Evolutionary conservation across 1,284 basidiomycete species (phyloP).

Genomic region (Athelia sp.): DNA sequence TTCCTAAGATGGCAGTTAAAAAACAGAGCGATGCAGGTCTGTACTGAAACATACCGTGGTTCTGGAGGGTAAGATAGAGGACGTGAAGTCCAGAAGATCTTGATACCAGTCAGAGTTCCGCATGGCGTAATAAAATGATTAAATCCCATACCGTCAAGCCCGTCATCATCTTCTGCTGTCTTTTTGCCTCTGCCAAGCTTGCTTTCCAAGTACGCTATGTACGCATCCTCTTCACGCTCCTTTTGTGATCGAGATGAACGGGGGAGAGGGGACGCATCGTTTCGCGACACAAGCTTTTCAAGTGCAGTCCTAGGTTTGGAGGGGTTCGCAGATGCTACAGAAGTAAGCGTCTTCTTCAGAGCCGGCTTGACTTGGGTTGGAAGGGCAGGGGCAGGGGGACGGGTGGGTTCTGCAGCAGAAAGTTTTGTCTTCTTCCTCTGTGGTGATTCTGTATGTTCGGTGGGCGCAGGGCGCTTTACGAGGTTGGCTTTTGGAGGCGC

Average conservation of each 20-base stretch:
- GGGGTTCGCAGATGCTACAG: background rate
- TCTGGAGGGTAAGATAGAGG: constrained; percentile 33
- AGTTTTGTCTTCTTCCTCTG: constrained; percentile 39
- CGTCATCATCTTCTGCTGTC: constrained; percentile 52
- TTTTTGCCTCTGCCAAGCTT: constrained; percentile 48
- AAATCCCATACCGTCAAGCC: constrained; percentile 47
- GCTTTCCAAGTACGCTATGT: constrained; percentile 75
- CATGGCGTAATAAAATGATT: constrained; percentile 2
- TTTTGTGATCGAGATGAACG: constrained; percentile 27
- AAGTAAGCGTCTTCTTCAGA: background rate
- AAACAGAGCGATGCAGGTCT: background rate
- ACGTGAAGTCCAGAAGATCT: constrained; percentile 54
- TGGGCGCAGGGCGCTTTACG: constrained; percentile 30
- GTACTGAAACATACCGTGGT: constrained; percentile 8
- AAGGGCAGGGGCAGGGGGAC: constrained; percentile 4
- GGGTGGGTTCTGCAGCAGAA: constrained; percentile 5
- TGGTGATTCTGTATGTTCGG: constrained; percentile 36
- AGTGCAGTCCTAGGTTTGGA: constrained; percentile 20
- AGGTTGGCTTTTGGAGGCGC: constrained; percentile 8
- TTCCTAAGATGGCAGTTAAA: background rate
- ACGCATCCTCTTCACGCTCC: constrained; percentile 66
- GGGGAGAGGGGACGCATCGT: background rate
- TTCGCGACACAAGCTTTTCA: constrained; percentile 26
- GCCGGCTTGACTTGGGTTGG: constrained; percentile 3
- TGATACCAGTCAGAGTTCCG: constrained; percentile 1